Percentiles rank a stretch among this genome's conserved stretches.
phyloP scores from a whole-genome alignment of 1,284 basidiomycete genomes.

The Ceratobasidium sp. region DNA sequence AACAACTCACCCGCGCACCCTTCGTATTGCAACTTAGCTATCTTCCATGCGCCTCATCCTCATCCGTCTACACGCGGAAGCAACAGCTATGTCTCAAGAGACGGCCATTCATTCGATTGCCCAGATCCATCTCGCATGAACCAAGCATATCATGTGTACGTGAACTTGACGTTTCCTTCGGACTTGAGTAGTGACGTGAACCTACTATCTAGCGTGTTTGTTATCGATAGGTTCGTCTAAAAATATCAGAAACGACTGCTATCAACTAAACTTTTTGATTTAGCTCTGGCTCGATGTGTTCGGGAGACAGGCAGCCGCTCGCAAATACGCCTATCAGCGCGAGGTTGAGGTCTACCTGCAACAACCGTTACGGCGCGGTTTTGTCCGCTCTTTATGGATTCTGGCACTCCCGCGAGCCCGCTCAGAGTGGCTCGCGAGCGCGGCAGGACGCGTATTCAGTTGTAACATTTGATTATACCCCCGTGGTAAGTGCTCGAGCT shows the following conservation, averaged over 20 bases:
- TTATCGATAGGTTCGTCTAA: conserved; percentile 63
- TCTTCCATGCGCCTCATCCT: conserved; percentile 66
- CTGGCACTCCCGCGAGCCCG: conserved; percentile 67
- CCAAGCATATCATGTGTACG: conserved; percentile 68
- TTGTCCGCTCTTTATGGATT: conserved; percentile 68
- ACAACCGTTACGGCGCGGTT: conserved; percentile 72
- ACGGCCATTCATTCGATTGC: conserved; percentile 69
- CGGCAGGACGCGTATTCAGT: conserved; percentile 66
- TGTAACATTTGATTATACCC: conserved; percentile 63
- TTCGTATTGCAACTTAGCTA: conserved; percentile 68
- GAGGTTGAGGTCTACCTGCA: conserved; percentile 58
- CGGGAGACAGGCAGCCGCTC: conserved; percentile 62
- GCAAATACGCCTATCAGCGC: conserved; percentile 63
- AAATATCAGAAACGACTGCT: too few relatives aligned
- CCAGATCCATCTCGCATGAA: conserved; percentile 68
- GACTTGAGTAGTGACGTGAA: not conserved
- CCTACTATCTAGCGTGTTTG: conserved; percentile 62
- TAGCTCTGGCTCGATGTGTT: conserved; percentile 69
- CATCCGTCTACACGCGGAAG: conserved; percentile 35
- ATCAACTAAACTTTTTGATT: not conserved
- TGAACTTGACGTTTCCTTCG: conserved; percentile 52
- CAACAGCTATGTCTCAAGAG: conserved; percentile 67
- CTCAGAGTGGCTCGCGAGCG: conserved; percentile 64
- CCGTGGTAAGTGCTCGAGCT: conserved; percentile 56
- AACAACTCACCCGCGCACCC: conserved; percentile 62